Base-by-base conservation (phyloP, 306 rosid species). In the Biancaea sappan region DNA sequence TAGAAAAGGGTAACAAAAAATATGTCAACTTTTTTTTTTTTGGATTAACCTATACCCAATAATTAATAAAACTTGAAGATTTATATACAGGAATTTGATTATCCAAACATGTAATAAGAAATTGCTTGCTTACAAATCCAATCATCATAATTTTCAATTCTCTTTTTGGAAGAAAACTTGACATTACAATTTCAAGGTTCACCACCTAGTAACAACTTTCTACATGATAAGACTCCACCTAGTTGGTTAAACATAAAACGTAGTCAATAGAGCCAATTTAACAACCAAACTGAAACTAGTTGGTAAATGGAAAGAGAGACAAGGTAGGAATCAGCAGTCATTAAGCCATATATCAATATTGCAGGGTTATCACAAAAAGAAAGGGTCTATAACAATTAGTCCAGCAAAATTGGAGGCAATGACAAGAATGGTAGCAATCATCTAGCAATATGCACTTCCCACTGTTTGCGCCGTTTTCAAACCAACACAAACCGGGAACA, bases 1-100 rank as follows among this genome's bases (percentile, higher is more conserved):
- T 46, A 60, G 21, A 38, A 54, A 48, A 8, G 24, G 38, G 28
- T 56, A 67, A 34, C 79, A 32, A 10, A 59, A 59, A 65, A 7
- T 66, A 25, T 35, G 68, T 35, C 52, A 52, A 64, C 54, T 48
- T 50, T 18, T 63, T 19, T 50, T 6, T 16, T 63, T 19, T 50
- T 6, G 8, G 31, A 74, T 35, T 40, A 48, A 48, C 34, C 26
- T 35, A 59, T 25, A 37, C 5, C 57, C 18, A 37, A 32, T 26
- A 5, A 14, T 50, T 57, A 61, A 4, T 48, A 38, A 70, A 50
- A 60, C 40, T 35, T 18, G 41, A 47, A 8, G 44, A 41, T 57
- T 32, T 26, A 22, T 47, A 56, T 35, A 26, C 34, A 79, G 60
- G 21, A 37, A 53, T 47, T 73, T 66, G 57, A 66, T 79, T 16